Evolutionary conservation across 495 filamentous ascomycete genomes (phyloP).

Genomic region (Xylaria palmicola): DNA sequence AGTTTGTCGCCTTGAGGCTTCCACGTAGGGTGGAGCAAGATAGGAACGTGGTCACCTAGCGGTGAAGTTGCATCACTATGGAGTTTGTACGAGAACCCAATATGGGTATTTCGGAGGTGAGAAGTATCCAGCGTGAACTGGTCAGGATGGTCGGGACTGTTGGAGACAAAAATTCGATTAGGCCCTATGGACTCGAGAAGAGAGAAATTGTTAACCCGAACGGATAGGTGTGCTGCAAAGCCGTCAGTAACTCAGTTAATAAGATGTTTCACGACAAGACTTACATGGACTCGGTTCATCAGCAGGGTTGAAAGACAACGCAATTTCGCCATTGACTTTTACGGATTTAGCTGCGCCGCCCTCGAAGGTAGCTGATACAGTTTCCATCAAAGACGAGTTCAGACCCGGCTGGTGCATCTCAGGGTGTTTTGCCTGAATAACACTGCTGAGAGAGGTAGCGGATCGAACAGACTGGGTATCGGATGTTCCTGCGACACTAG

Average conservation of each 20-base stretch:
- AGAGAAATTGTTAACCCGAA: slow-evolving; percentile 87
- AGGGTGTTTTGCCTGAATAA: slow-evolving; percentile 65
- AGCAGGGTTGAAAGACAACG: slow-evolving; percentile 73
- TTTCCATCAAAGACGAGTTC: slow-evolving; percentile 90
- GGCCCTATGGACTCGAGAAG: slow-evolving; percentile 92
- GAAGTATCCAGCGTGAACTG: slow-evolving; percentile 76
- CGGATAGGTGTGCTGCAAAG: slow-evolving; percentile 53
- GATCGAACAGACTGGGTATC: slow-evolving; percentile 93
- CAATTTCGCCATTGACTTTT: slow-evolving; percentile 85
- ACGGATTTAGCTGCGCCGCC: slow-evolving; percentile 67
- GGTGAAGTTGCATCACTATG: slow-evolving; percentile 66
- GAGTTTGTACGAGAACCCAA: slow-evolving; percentile 95
- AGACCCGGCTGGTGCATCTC: slow-evolving; percentile 80
- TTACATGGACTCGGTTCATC: slow-evolving; percentile 44
- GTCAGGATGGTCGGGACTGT: slow-evolving; percentile 67
- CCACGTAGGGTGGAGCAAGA: slow-evolving; percentile 79
- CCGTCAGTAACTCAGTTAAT: slow-evolving; percentile 1
- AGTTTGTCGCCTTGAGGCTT: slow-evolving; percentile 79
- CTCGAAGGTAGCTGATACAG: slow-evolving; percentile 80
- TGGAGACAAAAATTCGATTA: slow-evolving; percentile 84
- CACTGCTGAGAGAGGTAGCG: slow-evolving; percentile 71
- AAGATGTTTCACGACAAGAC: not conserved
- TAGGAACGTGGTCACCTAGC: slow-evolving; percentile 58
- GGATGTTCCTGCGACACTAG: slow-evolving; percentile 56
- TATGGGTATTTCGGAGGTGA: slow-evolving; percentile 64